Base-by-base conservation (phyloP, 345 rosid species). In the Cardamine resedifolia region DNA sequence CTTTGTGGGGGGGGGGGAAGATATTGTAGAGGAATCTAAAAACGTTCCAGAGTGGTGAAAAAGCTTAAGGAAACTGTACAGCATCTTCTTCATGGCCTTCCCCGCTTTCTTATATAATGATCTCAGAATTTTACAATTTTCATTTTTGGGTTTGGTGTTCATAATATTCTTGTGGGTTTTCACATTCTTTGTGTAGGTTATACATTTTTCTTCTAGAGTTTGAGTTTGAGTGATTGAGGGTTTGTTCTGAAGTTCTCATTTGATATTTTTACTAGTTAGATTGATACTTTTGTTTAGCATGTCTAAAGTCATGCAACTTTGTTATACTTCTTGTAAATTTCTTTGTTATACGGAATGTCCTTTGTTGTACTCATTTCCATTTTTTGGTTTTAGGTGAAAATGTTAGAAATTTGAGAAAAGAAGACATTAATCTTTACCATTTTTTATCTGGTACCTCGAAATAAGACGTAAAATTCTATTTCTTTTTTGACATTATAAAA, bases 41-140 rank as follows among this genome's bases (percentile, higher is more conserved):
- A 31, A 36, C 48, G 45, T 50, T 44, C 53, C 66, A 49, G 61
- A 66, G 20, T 74, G 53, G 53, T 58, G 24, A 57, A 47, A 58
- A 57, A 47, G 15, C 27, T 48, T 38, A 63, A 58, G 43, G 47
- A 48, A 70, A 38, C 31, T 77, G 80, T 77, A 70, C 72, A 77
- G 76, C 61, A 70, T n/a, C n/a, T n/a, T 56, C 52, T 27, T 62
- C 63, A 36, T 63, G 47, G 60, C 48, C 19, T n/a, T 75, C 12
- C 48, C 45, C 16, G 19, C 36, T 61, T 61, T 43, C 31, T 2
- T 76, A 69, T 68, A 69, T 60, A 10, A 10, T 1, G 33, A 20
- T 41, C 15, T 28, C 55, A 44, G 24, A 18, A 3, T 33, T 56
- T 63, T 55, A 56, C 66, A 57, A 1, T n/a, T 57, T 64, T 24